Evolutionary conservation across 2,329 filamentous ascomycete species (phyloP).

Genomic region (Uncinocarpus reesii): DNA sequence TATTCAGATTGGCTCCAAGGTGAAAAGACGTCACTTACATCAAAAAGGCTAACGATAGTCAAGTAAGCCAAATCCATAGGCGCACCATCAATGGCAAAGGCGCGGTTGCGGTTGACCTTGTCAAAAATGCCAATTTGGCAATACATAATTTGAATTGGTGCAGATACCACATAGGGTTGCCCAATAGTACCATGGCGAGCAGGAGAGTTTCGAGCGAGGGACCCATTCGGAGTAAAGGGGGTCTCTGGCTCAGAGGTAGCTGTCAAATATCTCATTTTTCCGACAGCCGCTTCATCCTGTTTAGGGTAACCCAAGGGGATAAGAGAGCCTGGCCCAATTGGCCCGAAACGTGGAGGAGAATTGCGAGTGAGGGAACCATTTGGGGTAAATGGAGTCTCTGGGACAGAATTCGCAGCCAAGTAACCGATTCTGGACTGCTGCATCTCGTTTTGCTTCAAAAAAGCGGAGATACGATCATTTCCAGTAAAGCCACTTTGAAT

Average conservation of each 20-base stretch:
- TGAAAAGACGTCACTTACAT: slow-evolving; percentile 24
- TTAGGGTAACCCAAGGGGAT: slow-evolving; percentile 12
- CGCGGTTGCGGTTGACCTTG: slow-evolving; percentile 23
- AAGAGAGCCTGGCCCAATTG: slow-evolving; percentile 19
- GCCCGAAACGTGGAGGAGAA: slow-evolving; percentile 18
- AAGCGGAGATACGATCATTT: slow-evolving; percentile 11
- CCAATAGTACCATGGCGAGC: slow-evolving; percentile 22
- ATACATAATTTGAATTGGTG: slow-evolving; percentile 13
- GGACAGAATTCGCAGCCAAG: slow-evolving; percentile 19
- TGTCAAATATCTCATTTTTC: slow-evolving; percentile 19
- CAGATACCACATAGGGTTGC: slow-evolving; percentile 14
- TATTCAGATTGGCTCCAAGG: not conserved
- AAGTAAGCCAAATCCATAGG: slow-evolving; percentile 26
- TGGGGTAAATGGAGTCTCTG: slow-evolving; percentile 15
- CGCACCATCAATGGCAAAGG: slow-evolving; percentile 28
- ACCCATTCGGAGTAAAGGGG: slow-evolving; percentile 11
- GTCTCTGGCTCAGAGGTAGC: slow-evolving; percentile 20
- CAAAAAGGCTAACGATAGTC: slow-evolving; percentile 31
- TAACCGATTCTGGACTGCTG: slow-evolving; percentile 16
- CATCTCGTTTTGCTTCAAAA: slow-evolving; percentile 5
- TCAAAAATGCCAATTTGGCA: slow-evolving; percentile 20
- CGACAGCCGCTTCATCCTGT: slow-evolving; percentile 7
- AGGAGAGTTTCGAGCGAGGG: slow-evolving; percentile 15
- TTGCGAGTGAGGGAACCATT: slow-evolving; percentile 16
- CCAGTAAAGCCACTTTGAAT: slow-evolving; percentile 8